These are phyloP conservation scores for Beauveria australis DNA, from an alignment of 2,329 filamentous ascomycete genomes.

Conservation along the genomic window DNA sequence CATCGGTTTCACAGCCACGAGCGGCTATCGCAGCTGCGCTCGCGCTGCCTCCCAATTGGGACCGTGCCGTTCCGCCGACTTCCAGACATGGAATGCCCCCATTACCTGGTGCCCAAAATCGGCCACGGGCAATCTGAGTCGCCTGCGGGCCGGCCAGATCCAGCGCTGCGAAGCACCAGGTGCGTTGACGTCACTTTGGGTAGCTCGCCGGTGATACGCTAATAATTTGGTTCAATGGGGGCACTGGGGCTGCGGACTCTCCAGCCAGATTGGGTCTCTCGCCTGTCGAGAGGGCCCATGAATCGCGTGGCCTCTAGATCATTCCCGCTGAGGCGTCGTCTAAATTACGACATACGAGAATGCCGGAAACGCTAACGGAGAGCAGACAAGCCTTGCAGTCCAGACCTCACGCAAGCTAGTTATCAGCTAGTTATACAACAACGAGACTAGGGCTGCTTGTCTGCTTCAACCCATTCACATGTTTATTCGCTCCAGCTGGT, in stretches of 20 bases:
- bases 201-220: constrained; percentile 1
- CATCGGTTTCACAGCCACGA: constrained; percentile 10
- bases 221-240: neutral
- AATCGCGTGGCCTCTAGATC: neutral
- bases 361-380: neutral
- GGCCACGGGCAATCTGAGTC: constrained; percentile 9
- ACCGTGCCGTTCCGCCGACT: neutral
- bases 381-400: neutral
- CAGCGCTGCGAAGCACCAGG: neutral
- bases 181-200: constrained; percentile 4
- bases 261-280: neutral
- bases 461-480: neutral
- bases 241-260: neutral
- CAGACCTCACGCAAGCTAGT: too few species aligned
- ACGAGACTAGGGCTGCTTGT: neutral
- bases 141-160: constrained; percentile 8
- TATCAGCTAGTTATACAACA: neutral
- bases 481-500: neutral
- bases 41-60: constrained; percentile 3
- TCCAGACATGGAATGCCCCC: neutral
- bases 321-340: neutral
- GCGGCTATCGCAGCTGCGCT: neutral
- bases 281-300: neutral
- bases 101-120: neutral
- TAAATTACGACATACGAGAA: neutral